Evolutionary conservation across 192 early-diverging fungal genomes (phyloP), one percentile per base, ranked within the genome.

Genomic region (Umbelopsis vinacea): DNA sequence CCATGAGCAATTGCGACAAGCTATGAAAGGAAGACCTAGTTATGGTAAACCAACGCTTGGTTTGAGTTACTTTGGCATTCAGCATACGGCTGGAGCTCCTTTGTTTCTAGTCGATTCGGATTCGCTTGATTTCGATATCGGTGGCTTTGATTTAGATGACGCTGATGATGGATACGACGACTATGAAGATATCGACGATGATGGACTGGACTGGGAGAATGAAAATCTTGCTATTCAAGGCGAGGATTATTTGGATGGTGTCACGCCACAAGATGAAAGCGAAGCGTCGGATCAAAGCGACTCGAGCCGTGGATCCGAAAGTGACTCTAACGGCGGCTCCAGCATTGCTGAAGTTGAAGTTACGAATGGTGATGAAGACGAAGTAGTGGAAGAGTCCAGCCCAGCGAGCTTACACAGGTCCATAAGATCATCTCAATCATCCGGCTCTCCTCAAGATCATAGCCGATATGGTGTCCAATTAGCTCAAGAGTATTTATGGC

Each of bases 201-300:
- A 55, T 7, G 76, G 60, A 12, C n/a, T 50, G 4, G 68, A 72
- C 29, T 46, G 47, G 33, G 23, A 50, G 3, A 71, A 76, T 40
- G 70, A 72, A 33, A 70, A 71, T 17, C 66, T 69, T 8, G 52
- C 66, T 40, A 68, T 77, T 4, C 45, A 68, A 38, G 79, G 78
- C 7, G 71, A 71, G 11, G 82, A 81, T 11, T 76, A 82, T 24
- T 50, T 66, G 17, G 54, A 67, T 52, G 57, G 57, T 37, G 57
- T 63, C 8, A 63, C 57, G 6, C 68, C 48, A 14, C 37, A 70
- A 17, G 29, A 29, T 40, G 68, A 52, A 17, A 38, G 52, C 14
- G 46, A 68, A 47, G 67, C 43, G 12, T 68, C 47, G 17, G 67
- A 70, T 24, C 26, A 35, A 1, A 33, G 66, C 14, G 54, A 54